Evolutionary conservation across 352 stramenopile genomes (phyloP).

Genomic region (Globisporangium orthogonon): DNA sequence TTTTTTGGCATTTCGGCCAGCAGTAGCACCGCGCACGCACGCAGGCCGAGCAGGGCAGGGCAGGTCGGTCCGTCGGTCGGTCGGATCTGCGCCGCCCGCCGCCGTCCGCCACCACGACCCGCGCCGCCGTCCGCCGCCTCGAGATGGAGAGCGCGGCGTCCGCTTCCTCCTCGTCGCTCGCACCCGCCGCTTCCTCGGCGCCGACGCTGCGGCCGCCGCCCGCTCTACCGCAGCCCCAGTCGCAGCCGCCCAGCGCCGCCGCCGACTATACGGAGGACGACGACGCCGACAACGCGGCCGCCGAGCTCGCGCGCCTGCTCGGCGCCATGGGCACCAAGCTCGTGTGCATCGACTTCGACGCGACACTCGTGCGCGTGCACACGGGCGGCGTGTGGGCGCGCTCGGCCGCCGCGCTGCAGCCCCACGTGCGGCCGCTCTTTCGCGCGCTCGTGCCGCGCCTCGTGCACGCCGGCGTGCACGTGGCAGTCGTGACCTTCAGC

Average conservation of each 20-base stretch:
- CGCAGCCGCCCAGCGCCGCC: no score
- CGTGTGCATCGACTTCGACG: slow-evolving; percentile 83
- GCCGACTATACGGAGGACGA: slow-evolving; percentile 4
- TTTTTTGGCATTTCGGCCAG: neutral
- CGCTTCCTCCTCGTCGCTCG: neutral
- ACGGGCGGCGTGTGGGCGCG: slow-evolving; percentile 53
- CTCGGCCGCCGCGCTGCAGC: slow-evolving; percentile 31
- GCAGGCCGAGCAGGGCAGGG: no score
- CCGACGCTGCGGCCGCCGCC: neutral
- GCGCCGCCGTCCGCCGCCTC: slow-evolving; percentile 10
- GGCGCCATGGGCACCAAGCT: slow-evolving; percentile 38
- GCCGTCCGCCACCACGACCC: slow-evolving; percentile 9
- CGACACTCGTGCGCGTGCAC: slow-evolving; percentile 74
- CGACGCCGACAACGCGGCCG: slow-evolving; percentile 1
- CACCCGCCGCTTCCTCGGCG: neutral
- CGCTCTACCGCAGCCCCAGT: neutral
- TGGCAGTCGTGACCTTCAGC: slow-evolving; percentile 81
- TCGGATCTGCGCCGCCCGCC: neutral
- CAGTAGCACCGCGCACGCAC: no score
- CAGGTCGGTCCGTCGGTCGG: neutral
- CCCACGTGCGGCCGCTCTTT: slow-evolving; percentile 62
- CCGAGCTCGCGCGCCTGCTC: slow-evolving; percentile 36
- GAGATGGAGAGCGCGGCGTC: slow-evolving; percentile 8
- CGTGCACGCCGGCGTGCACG: slow-evolving; percentile 26
- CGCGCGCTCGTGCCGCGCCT: slow-evolving; percentile 48